phyloP scores from a whole-genome alignment of 345 rosid species.

The Streptanthus diversifolius region DNA sequence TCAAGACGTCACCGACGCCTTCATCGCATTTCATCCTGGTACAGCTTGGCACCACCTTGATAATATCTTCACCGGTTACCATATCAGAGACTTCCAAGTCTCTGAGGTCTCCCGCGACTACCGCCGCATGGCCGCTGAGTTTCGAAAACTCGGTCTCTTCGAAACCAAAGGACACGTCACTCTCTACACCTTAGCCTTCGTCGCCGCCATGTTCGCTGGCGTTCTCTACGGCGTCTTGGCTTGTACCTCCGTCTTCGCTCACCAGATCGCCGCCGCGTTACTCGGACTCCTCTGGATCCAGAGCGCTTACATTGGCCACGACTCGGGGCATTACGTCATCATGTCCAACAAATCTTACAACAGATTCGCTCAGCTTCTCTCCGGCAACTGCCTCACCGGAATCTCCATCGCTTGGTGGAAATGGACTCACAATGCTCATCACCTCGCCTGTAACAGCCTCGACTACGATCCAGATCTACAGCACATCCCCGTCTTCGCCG shows the following conservation, averaged over 20 bases:
- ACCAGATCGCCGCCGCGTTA: constrained; percentile 48
- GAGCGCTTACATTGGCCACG: constrained; percentile 84
- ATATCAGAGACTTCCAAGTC: constrained; percentile 54
- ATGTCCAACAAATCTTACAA: constrained; percentile 55
- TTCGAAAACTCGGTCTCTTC: constrained; percentile 63
- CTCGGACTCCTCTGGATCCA: constrained; percentile 87
- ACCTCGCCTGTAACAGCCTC: constrained; percentile 85
- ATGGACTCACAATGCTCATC: constrained; percentile 98
- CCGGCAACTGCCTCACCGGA: constrained; percentile 90
- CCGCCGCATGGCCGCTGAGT: constrained; percentile 57
- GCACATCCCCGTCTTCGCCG: constrained; percentile 90
- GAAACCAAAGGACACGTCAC: constrained; percentile 74
- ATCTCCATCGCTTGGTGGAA: constrained; percentile 99
- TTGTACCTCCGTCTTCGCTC: constrained; percentile 52
- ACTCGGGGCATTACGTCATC: constrained; percentile 86
- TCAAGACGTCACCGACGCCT: constrained; percentile 92
- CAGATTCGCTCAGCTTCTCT: constrained; percentile 53
- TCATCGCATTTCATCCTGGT: constrained; percentile 90
- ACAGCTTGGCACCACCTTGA: constrained; percentile 75
- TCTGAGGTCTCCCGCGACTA: constrained; percentile 78
- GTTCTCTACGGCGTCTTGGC: constrained; percentile 67
- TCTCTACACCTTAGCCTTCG: constrained; percentile 36
- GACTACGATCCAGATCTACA: constrained; percentile 97
- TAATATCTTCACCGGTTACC: constrained; percentile 59
- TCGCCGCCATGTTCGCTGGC: constrained; percentile 41